Evolutionary conservation across 257 asterid genomes (phyloP), one percentile per base, ranked within the genome.

Genomic region (Penstemon barbatus): DNA sequence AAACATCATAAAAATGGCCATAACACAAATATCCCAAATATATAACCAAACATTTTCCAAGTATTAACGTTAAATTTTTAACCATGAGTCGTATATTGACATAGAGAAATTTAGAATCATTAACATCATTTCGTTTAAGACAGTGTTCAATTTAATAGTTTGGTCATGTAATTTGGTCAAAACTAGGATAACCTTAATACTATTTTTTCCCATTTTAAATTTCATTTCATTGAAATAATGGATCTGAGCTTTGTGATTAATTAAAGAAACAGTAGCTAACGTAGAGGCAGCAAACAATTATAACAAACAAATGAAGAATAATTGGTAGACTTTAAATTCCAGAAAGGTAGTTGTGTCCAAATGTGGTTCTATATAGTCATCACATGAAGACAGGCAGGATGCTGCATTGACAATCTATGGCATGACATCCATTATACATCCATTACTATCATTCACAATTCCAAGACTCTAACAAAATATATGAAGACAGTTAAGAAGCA

Each of bases 41-140:
- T 59, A 4, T 15, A 72, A 54, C 76, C 63, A 8, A 71, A 57
- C 39, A 41, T 61, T 12, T 41, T 18, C 59, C 65, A n/a, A 57
- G 46, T 38, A 62, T 46, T 12, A 56, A 3, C 4, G n/a, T 36
- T 41, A 25, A 52, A 18, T 56, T 5, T 6, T 0, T n/a, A 56
- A 56, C 61, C 61, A 56, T 5, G 61, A 2, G 61, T 8, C 41
- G 7, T 56, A 6, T 4, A 18, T 56, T 10, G 54, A 11, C 36
- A 15, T 15, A 39, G 3, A 60, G 50, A 40, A 40, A 57, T 0
- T 1, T 11, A n/a, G 9, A 0, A 18, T 7, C 54, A 49, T 49
- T 49, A 49, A 1, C 54, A 3, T 10, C 54, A 49, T 25, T 25
- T 4, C 11, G n/a, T 9, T 10, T 49, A 49, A 10, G 18, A 49